These are phyloP conservation scores for Fusarium sublunatum DNA, from an alignment of 2,329 filamentous ascomycete genomes.

Conservation along the genomic window DNA sequence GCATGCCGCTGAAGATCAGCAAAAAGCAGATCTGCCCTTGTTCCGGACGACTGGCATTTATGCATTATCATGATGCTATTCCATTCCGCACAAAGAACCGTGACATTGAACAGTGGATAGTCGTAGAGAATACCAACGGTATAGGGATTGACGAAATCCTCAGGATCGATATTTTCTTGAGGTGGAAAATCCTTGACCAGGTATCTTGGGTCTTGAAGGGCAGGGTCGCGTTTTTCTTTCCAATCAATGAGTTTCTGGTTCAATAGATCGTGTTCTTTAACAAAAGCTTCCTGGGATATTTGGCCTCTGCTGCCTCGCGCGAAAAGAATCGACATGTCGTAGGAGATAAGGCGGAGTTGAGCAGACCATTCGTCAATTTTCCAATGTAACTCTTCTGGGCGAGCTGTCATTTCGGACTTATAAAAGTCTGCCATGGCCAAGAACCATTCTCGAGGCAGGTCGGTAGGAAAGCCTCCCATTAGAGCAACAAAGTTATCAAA, in stretches of 20 bases:
- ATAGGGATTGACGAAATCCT: conserved; percentile 81
- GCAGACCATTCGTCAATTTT: conserved; percentile 75
- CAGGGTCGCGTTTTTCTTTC: conserved; percentile 68
- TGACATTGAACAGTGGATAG: conserved; percentile 78
- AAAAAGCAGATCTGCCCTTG: conserved; percentile 61
- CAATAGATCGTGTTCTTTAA: conserved; percentile 67
- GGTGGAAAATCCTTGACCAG: conserved; percentile 73
- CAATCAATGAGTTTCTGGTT: conserved; percentile 60
- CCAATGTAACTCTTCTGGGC: conserved; percentile 72
- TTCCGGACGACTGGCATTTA: conserved; percentile 74
- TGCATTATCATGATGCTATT: conserved; percentile 84
- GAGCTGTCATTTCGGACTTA: conserved; percentile 64
- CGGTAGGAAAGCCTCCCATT: conserved; percentile 80
- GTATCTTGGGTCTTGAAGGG: conserved; percentile 69
- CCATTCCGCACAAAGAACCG: conserved; percentile 80
- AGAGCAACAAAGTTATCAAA: conserved; percentile 89
- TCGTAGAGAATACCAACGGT: conserved; percentile 75
- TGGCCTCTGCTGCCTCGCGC: conserved; percentile 73
- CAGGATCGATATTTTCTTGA: conserved; percentile 60
- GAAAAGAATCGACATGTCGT: conserved; percentile 84
- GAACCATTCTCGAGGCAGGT: conserved; percentile 84
- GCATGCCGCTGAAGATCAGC: conserved; percentile 71
- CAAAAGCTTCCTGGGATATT: conserved; percentile 73
- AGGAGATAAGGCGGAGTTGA: conserved; percentile 76
- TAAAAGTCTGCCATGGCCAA: conserved; percentile 72